Percentiles rank a stretch among this genome's conserved stretches.
Conservation (phyloP, 139 green algal genomes). For the Haematococcus lacustris region DNA sequence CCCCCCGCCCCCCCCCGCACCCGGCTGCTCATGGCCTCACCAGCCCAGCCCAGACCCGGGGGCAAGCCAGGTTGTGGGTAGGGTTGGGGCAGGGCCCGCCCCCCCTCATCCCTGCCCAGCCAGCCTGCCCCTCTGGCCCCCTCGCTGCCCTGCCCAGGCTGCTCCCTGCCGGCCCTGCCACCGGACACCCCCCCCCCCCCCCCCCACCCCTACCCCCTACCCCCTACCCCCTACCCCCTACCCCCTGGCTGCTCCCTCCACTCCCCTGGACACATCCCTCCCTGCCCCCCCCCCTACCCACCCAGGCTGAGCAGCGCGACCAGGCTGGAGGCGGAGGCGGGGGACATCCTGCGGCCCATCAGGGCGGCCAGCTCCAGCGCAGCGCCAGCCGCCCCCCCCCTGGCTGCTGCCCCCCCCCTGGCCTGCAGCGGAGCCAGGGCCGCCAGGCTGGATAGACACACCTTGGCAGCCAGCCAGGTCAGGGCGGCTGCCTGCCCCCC, state of each 20-base stretch:
- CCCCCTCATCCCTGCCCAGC: too few relatives aligned
- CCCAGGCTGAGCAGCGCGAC: slow-evolving; percentile 8
- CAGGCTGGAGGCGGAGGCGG: neutral
- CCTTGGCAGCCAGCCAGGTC: neutral
- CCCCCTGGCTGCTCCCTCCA: neutral
- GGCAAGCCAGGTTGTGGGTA: too few relatives aligned
- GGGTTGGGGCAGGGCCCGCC: too few relatives aligned
- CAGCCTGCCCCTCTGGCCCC: too few relatives aligned
- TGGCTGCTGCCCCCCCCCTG: neutral
- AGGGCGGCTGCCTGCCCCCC: neutral
- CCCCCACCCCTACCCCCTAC: neutral
- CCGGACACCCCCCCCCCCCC: neutral
- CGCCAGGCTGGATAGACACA: neutral
- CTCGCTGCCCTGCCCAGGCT: neutral
- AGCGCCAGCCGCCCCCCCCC: neutral
- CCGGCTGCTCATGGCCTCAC: too few relatives aligned
- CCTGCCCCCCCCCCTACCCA: neutral
- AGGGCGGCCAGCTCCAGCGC: slow-evolving; percentile 4
- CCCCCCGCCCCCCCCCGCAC: too few relatives aligned
- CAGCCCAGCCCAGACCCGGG: too few relatives aligned
- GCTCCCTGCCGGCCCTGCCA: neutral
- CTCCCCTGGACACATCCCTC: neutral
- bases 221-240: neutral
- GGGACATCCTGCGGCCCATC: slow-evolving; percentile 15
- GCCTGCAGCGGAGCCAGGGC: slow-evolving; percentile 1